phyloP scores from a whole-genome alignment of 1,284 basidiomycete species.

The Ustilago esculenta region DNA sequence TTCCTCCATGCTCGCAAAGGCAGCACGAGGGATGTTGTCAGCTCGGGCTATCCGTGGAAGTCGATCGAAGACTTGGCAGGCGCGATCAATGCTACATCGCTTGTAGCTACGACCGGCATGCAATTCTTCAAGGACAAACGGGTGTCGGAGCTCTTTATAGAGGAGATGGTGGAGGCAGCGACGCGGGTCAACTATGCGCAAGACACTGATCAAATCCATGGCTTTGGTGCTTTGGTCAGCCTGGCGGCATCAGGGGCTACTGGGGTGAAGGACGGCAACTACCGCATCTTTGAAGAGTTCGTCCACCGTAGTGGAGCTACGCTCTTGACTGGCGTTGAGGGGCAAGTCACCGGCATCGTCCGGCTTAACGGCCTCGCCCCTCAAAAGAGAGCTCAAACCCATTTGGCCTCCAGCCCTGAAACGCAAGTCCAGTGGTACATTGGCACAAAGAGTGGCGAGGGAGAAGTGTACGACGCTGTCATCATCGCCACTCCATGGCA shows the following conservation, averaged over 20 bases:
- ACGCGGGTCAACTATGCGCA: constrained; percentile 86
- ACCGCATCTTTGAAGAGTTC: constrained; percentile 84
- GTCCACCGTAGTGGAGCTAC: constrained; percentile 74
- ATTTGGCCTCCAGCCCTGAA: not conserved
- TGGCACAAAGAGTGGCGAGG: constrained; percentile 56
- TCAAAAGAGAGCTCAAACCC: not conserved
- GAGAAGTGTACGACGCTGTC: constrained; percentile 60
- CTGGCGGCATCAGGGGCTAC: constrained; percentile 78
- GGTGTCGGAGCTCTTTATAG: constrained; percentile 67
- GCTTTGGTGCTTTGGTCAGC: constrained; percentile 78
- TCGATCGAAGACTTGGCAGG: constrained; percentile 73
- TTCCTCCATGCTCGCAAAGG: constrained; percentile 69
- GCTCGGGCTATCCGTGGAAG: constrained; percentile 71
- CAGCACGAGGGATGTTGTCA: not conserved
- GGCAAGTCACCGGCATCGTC: constrained; percentile 62
- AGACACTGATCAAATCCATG: constrained; percentile 81
- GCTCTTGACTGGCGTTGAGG: constrained; percentile 45
- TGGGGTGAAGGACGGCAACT: constrained; percentile 83
- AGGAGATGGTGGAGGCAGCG: constrained; percentile 83
- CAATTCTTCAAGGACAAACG: constrained; percentile 45
- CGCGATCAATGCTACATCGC: constrained; percentile 71
- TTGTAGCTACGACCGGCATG: constrained; percentile 59
- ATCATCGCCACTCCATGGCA: constrained; percentile 64
- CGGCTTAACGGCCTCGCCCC: constrained; percentile 22
- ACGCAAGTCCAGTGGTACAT: constrained; percentile 53